These are phyloP conservation scores for Inonotus hispidus DNA, from an alignment of 1,284 basidiomycete species.

Conservation along the genomic window DNA sequence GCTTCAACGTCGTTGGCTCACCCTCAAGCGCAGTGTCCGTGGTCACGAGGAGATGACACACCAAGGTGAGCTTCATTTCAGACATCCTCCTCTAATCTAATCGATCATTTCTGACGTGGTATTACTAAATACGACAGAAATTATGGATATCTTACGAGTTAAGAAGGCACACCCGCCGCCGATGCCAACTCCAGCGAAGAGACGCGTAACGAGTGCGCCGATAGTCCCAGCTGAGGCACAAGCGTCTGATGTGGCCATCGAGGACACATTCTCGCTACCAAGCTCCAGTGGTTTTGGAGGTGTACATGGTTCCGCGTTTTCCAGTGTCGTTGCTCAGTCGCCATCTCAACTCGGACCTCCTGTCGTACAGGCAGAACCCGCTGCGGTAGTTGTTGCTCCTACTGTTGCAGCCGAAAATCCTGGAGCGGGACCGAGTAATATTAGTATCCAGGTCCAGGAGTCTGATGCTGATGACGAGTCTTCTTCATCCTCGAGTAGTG, in stretches of 20 bases:
- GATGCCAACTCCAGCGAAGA: slow-evolving; percentile 32
- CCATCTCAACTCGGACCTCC: neutral
- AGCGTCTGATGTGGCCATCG: neutral
- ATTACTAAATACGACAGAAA: slow-evolving; percentile 41
- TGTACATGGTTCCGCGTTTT: neutral
- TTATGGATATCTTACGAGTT: slow-evolving; percentile 69
- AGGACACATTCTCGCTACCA: neutral
- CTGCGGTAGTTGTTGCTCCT: too few relatives aligned
- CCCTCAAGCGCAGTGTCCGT: slow-evolving; percentile 68
- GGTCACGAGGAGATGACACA: slow-evolving; percentile 74
- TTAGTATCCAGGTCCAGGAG: too few relatives aligned
- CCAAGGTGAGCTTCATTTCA: slow-evolving; percentile 41
- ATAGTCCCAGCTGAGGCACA: slow-evolving; percentile 30
- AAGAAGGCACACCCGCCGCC: slow-evolving; percentile 59
- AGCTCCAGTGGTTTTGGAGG: neutral
- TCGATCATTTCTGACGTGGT: neutral
- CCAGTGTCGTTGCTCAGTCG: neutral
- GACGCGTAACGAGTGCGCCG: slow-evolving; percentile 49
- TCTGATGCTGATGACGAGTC: neutral
- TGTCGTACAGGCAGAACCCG: neutral
- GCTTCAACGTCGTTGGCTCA: slow-evolving; percentile 70
- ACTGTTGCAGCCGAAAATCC: neutral
- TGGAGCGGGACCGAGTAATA: neutral
- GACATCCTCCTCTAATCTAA: slow-evolving; percentile 9
- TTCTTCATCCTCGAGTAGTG: neutral